phyloP scores from a whole-genome alignment of 345 rosid species.

The Clarkia xantiana region DNA sequence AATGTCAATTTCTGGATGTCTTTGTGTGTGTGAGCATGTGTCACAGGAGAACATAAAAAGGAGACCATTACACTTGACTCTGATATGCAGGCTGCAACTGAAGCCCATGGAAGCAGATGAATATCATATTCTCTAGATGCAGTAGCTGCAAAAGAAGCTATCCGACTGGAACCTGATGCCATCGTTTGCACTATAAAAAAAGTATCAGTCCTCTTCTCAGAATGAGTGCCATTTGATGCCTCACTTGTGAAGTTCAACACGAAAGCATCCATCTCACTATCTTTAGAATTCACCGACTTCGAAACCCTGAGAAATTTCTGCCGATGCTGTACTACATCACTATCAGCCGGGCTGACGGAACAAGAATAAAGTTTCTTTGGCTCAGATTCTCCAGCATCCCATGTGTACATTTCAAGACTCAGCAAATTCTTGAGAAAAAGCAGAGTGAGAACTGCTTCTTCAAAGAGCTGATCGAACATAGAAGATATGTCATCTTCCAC shows the following conservation, averaged over 20 bases:
- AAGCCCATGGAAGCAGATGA: constrained; percentile 87
- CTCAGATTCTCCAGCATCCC: constrained; percentile 54
- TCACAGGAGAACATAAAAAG: background rate
- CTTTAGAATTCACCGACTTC: constrained; percentile 23
- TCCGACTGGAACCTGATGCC: constrained; percentile 65
- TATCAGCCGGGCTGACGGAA: constrained; percentile 31
- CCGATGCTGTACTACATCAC: constrained; percentile 54
- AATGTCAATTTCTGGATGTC: too few relatives aligned
- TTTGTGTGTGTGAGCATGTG: too few relatives aligned
- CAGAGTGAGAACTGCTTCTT: constrained; percentile 66
- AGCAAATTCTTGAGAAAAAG: constrained; percentile 71
- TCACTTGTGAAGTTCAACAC: constrained; percentile 57
- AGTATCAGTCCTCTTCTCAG: constrained; percentile 39
- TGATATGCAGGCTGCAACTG: constrained; percentile 84
- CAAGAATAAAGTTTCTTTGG: constrained; percentile 61
- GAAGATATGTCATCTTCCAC: constrained; percentile 38
- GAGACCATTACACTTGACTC: constrained; percentile 35
- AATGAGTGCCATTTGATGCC: constrained; percentile 24
- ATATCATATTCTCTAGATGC: constrained; percentile 88
- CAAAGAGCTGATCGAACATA: constrained; percentile 64
- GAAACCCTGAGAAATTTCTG: constrained; percentile 63
- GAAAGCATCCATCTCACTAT: constrained; percentile 54
- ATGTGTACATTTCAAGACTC: constrained; percentile 61
- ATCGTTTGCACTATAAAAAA: constrained; percentile 73
- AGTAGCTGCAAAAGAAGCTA: constrained; percentile 64